Base-by-base conservation (phyloP, 768 basidiomycete genomes). In the Auriculariales sp. region DNA sequence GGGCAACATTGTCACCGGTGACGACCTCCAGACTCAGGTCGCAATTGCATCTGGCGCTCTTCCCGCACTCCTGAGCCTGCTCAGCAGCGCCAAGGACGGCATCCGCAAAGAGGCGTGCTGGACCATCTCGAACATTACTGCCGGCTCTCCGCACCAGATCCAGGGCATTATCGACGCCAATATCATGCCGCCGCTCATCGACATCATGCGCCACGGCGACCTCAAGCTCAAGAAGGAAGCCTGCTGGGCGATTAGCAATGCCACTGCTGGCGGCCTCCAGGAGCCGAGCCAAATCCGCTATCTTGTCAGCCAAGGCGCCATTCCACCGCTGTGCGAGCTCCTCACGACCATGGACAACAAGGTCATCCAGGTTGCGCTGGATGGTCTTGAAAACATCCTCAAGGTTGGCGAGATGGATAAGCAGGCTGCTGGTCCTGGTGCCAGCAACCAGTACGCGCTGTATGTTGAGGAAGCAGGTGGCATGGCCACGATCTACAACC, bases 221-320 rank as follows among this genome's bases (percentile, higher is more conserved):
- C 98, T 99, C 77, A 98, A 97, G 73, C 97, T 95, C 42, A 82
- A 89, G 65, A 99, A 99, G 68, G 95, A 99, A 67, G 95, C 95
- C 2, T 99, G 93, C 71, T 99, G 95, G 95, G 95, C 95, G 9
- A 90, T 99, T 58, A 95, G 92, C 34, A 99, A 99, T 65, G 95
- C 95, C 4, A 99, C 95, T 22, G 95, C 93, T 32, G 95, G 95
- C 55, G 95, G 91, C 52, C 76, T 97, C 24, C 91, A 93, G 61
- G 93, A 99, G 62, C 95, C 95, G 28, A 70, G 83, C 27, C 94
- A 98, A 64, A 99, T 99, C 59, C 85, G 95, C 48, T 99, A 98
- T 69, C 86, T 99, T 52, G 95, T 99, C 49, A 75, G 81, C 22
- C 95, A 98, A 65, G 95, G 95, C 28, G 95, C 92, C 71, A 97